These are phyloP conservation scores for Iris macrosiphon DNA, from an alignment of 106 monocot genomes.

Conservation along the genomic window DNA sequence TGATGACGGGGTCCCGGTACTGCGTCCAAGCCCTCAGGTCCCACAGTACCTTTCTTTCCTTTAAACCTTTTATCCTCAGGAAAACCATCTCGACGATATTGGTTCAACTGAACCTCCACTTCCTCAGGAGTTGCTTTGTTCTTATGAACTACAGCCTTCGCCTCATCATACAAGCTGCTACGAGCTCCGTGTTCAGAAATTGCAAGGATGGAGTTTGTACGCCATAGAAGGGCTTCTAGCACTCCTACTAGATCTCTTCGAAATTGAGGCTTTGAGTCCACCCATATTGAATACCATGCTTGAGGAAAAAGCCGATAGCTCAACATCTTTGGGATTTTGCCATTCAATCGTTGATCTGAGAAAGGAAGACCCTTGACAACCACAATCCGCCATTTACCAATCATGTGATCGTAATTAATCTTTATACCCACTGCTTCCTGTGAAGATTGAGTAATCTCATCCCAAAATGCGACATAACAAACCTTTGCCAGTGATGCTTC, in stretches of 20 bases:
- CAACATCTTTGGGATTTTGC: slow-evolving; percentile 96
- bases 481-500: slow-evolving; percentile 68
- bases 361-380: slow-evolving; percentile 85
- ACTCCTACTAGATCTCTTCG: slow-evolving; percentile 87
- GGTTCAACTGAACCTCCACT: slow-evolving; percentile 65
- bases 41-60: slow-evolving; percentile 97
- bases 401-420: slow-evolving; percentile 47
- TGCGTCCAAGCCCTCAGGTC: too few relatives aligned
- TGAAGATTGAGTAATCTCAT: slow-evolving; percentile 73
- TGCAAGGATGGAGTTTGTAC: slow-evolving; percentile 61
- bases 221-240: slow-evolving; percentile 91
- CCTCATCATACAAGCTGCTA: slow-evolving; percentile 77
- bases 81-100: slow-evolving; percentile 67
- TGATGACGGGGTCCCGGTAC: too few relatives aligned
- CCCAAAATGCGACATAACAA: slow-evolving; percentile 98
- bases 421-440: slow-evolving; percentile 64
- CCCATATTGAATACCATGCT: slow-evolving; percentile 93
- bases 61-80: slow-evolving; percentile 52
- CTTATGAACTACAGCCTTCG: slow-evolving; percentile 71
- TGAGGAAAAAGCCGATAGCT: slow-evolving; percentile 87
- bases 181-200: slow-evolving; percentile 97
- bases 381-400: slow-evolving; percentile 91
- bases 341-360: slow-evolving; percentile 94
- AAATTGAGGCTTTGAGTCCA: slow-evolving; percentile 93
- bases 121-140: slow-evolving; percentile 92